phyloP scores from a whole-genome alignment of 176 grass and related monocot genomes.

The Themeda triandra region DNA sequence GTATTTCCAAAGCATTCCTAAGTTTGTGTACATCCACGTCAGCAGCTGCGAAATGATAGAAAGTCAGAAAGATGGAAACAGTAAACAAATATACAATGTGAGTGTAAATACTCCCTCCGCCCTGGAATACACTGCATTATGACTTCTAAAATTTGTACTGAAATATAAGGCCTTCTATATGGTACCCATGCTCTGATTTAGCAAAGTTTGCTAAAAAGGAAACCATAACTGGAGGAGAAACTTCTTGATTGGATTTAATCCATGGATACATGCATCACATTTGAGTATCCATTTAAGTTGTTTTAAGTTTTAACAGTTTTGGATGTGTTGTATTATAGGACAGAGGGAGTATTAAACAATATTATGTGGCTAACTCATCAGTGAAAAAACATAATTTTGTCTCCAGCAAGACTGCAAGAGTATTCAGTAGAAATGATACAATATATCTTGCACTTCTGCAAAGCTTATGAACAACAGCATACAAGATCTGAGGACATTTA shows the following conservation, averaged over 20 bases:
- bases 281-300: neutral
- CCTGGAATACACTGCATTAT: neutral
- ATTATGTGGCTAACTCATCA: neutral
- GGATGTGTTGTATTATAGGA: neutral
- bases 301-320: neutral
- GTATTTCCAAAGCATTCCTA: slow-evolving; percentile 82
- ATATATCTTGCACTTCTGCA: neutral
- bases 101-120: neutral
- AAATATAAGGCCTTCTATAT: neutral
- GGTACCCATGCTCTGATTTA: neutral
- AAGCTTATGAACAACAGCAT: no score
- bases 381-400: neutral
- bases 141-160: no score
- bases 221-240: neutral
- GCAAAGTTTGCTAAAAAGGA: neutral
- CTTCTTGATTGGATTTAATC: neutral
- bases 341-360: neutral
- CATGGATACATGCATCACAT: neutral
- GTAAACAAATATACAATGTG: neutral
- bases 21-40: slow-evolving; percentile 58
- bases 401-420: neutral
- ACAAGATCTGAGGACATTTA: no score
- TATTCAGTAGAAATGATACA: neutral
- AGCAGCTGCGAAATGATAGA: slow-evolving; percentile 45
- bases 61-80: slow-evolving; percentile 21